These are phyloP conservation scores for Pouteria campechiana DNA, from an alignment of 179 eudicot species.

Conservation along the genomic window DNA sequence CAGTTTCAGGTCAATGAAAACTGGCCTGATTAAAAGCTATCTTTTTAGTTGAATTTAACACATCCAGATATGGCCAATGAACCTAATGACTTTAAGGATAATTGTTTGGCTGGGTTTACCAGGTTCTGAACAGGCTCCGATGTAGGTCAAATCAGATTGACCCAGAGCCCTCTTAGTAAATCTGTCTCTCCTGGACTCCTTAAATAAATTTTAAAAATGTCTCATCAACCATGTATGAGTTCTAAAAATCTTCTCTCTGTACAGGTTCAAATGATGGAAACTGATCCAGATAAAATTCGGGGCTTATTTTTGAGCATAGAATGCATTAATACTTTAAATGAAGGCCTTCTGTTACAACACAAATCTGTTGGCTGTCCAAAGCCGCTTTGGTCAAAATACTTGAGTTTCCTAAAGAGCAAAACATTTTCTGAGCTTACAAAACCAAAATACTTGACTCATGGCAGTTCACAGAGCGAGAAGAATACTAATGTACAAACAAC, in stretches of 20 bases:
- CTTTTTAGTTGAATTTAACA: too few relatives aligned
- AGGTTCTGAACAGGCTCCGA: too few relatives aligned
- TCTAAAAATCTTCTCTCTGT: constrained; percentile 7
- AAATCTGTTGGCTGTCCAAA: constrained; percentile 67
- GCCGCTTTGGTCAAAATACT: constrained; percentile 74
- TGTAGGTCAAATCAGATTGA: too few relatives aligned
- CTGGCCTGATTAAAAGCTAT: too few relatives aligned
- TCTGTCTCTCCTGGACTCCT: too few relatives aligned
- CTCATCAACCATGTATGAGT: too few relatives aligned
- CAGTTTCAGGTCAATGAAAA: too few relatives aligned
- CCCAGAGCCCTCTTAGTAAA: too few relatives aligned
- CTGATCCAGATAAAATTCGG: constrained; percentile 48
- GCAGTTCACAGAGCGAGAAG: constrained; percentile 32
- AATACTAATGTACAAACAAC: constrained; percentile 13
- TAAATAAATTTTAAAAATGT: too few relatives aligned
- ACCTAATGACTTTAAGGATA: too few relatives aligned
- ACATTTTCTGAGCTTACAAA: constrained; percentile 59
- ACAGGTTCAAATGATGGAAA: constrained; percentile 68
- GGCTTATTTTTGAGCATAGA: constrained; percentile 60
- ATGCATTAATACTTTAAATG: constrained; percentile 75
- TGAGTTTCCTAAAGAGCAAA: constrained; percentile 76
- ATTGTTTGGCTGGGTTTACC: too few relatives aligned
- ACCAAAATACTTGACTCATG: constrained; percentile 50
- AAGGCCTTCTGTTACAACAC: constrained; percentile 72
- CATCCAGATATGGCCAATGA: too few relatives aligned